Evolutionary conservation across 2,329 filamentous ascomycete species (phyloP), one percentile per base, ranked within the genome.

Genomic region (Colletotrichum cordylinicola): DNA sequence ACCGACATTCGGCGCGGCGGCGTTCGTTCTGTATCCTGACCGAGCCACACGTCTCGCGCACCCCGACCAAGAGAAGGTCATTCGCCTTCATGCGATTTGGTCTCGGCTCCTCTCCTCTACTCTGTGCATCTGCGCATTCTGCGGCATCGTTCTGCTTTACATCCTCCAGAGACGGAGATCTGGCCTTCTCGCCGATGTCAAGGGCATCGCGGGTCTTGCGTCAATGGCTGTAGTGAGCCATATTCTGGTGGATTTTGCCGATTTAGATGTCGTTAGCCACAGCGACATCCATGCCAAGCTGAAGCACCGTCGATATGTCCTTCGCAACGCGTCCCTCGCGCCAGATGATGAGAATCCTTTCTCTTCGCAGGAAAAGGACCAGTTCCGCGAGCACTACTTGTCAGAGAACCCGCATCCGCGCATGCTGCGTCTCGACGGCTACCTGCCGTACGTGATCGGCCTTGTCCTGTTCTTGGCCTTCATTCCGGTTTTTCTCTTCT

Each of bases 151-250:
- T 4, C 85, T 95, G 6, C 87, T 94, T 58, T 91, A 89, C 78
- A 88, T 92, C 75, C 88, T 95, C 58, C 89, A 90, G 71, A 87
- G 87, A 18, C 87, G 94, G 27, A 91, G 90, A 52, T 94, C 92
- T 5, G 94, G 94, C 1, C 86, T 95, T 18, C 83, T 92, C 4
- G 90, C 91, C 8, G 92, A 95, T 80, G 93, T 94, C 8, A 92
- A 91, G 78, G 94, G 94, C 8, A 94, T 95, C 67, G 93, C 93
- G 2, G 94, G 94, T 2, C 88, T 95, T 48, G 94, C 94, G 8
- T 91, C 93, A 72, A 95, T 95, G 93, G 93, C 94, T 12, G 93
- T 94, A 4, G 91, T 91, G 76, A 92, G 90, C 77, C 93, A 95
- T 78, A 94, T 95, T 81, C 85, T 95, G 77, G 92, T 92, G 83